A percentile compares a stretch with the other conserved stretches of the same genome.
Evolutionary conservation across 768 basidiomycete genomes (phyloP).

Genomic region (Wakefieldia striispora): DNA sequence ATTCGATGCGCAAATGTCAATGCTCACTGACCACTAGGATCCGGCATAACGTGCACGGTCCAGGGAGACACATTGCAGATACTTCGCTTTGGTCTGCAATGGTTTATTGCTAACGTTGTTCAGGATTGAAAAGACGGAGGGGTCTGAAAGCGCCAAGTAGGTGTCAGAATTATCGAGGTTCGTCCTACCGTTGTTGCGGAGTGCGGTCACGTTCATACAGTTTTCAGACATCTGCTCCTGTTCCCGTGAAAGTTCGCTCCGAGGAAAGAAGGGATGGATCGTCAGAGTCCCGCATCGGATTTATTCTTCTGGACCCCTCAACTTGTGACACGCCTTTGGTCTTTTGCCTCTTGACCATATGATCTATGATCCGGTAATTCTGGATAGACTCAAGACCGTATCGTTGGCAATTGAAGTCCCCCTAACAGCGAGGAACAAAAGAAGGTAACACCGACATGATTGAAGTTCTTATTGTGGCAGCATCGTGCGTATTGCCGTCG

Average conservation of each 20-base stretch:
- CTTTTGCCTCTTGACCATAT: too few relatives aligned
- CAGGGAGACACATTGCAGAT: conserved; percentile 17
- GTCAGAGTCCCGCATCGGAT: conserved; percentile 6
- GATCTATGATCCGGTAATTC: too few relatives aligned
- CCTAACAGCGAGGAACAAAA: too few relatives aligned
- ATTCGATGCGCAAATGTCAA: conserved; percentile 3
- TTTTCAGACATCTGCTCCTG: conserved; percentile 6
- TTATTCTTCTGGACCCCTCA: not conserved
- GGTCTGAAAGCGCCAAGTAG: conserved; percentile 10
- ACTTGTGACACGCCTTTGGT: not conserved
- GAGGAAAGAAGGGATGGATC: conserved; percentile 8
- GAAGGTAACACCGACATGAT: too few relatives aligned
- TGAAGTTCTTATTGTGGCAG: too few relatives aligned
- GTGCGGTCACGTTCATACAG: not conserved
- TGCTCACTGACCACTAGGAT: too few relatives aligned
- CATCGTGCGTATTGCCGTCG: too few relatives aligned
- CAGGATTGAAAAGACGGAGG: conserved; percentile 12
- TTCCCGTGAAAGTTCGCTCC: conserved; percentile 7
- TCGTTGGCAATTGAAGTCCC: too few relatives aligned
- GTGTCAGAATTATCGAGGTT: conserved; percentile 9
- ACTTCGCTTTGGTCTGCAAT: conserved; percentile 19
- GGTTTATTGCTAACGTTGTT: conserved; percentile 9
- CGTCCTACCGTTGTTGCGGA: not conserved
- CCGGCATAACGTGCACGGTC: too few relatives aligned
- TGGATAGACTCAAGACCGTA: too few relatives aligned